phyloP scores from a whole-genome alignment of 352 stramenopile species.

The Phytophthora brassicae region DNA sequence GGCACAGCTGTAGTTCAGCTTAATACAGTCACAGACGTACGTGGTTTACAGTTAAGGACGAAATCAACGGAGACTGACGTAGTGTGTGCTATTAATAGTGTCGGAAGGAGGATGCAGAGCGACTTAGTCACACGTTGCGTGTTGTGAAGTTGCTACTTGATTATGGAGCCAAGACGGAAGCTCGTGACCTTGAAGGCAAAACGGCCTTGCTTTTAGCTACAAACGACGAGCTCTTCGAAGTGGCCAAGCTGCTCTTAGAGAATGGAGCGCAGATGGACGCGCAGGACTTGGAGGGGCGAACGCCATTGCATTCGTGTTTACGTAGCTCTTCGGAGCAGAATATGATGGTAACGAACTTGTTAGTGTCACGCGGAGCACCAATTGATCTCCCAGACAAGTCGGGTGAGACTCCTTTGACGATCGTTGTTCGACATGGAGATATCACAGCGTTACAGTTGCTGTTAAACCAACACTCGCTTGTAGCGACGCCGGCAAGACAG shows the following conservation, averaged over 20 bases:
- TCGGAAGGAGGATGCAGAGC: conserved; percentile 32
- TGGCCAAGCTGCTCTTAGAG: conserved; percentile 31
- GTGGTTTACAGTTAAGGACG: not conserved
- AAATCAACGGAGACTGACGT: conserved; percentile 1
- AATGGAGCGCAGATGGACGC: conserved; percentile 30
- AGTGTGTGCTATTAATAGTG: conserved; percentile 13
- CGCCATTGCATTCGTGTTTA: conserved; percentile 28
- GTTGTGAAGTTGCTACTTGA: conserved; percentile 34
- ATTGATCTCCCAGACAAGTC: conserved; percentile 29
- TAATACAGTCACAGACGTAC: conserved; percentile 38
- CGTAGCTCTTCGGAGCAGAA: conserved; percentile 23
- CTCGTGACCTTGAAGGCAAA: conserved; percentile 32
- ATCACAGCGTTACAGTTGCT: conserved; percentile 30
- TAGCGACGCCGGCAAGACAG: conserved; percentile 17
- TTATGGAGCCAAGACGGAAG: conserved; percentile 29
- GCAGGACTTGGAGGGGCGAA: conserved; percentile 27
- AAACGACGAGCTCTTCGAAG: conserved; percentile 37
- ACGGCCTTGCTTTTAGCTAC: conserved; percentile 35
- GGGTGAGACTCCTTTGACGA: conserved; percentile 27
- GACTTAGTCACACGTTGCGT: conserved; percentile 25
- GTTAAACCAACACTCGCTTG: conserved; percentile 34
- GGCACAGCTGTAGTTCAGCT: conserved; percentile 28
- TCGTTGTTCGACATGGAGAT: conserved; percentile 26
- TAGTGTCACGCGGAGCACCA: conserved; percentile 25
- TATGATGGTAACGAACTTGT: conserved; percentile 31